These are phyloP conservation scores for Phytopythium montanum DNA, from an alignment of 352 stramenopile genomes.

Conservation along the genomic window DNA sequence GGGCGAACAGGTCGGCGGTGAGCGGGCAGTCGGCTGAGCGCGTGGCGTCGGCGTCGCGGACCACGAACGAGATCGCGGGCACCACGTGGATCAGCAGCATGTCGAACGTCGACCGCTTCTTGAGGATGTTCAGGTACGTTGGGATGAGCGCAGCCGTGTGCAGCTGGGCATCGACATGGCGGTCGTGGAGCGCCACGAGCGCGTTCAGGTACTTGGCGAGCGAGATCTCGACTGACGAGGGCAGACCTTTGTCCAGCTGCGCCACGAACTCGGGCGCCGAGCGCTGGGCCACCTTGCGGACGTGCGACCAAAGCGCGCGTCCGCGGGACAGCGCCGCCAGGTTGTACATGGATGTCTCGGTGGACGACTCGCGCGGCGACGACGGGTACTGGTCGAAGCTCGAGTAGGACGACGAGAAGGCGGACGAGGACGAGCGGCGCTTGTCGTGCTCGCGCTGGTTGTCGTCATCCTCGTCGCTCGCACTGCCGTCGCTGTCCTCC, in stretches of 20 bases:
- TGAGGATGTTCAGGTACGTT: constrained; percentile 63
- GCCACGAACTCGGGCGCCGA: constrained; percentile 46
- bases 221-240: constrained; percentile 76
- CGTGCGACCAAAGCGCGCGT: constrained; percentile 53
- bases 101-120: constrained; percentile 68
- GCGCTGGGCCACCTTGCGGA: constrained; percentile 38
- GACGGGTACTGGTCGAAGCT: constrained; percentile 60
- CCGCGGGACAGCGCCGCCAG: constrained; percentile 53
- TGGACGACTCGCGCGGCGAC: constrained; percentile 49
- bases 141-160: constrained; percentile 56
- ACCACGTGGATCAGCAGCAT: constrained; percentile 88
- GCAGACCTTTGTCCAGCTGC: constrained; percentile 62
- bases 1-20: constrained; percentile 68
- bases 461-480: constrained; percentile 8
- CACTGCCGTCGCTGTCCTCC: constrained; percentile 30
- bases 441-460: constrained; percentile 20
- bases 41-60: constrained; percentile 63
- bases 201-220: constrained; percentile 79
- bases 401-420: constrained; percentile 37
- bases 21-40: constrained; percentile 67
- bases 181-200: constrained; percentile 69
- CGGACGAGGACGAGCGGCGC: constrained; percentile 14
- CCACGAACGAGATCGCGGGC: constrained; percentile 71
- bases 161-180: constrained; percentile 54
- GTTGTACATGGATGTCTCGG: constrained; percentile 81